Evolutionary conservation across 23 red algal genomes (phyloP), one percentile per base, ranked within the genome.

Genomic region (Agarophyton chilense): DNA sequence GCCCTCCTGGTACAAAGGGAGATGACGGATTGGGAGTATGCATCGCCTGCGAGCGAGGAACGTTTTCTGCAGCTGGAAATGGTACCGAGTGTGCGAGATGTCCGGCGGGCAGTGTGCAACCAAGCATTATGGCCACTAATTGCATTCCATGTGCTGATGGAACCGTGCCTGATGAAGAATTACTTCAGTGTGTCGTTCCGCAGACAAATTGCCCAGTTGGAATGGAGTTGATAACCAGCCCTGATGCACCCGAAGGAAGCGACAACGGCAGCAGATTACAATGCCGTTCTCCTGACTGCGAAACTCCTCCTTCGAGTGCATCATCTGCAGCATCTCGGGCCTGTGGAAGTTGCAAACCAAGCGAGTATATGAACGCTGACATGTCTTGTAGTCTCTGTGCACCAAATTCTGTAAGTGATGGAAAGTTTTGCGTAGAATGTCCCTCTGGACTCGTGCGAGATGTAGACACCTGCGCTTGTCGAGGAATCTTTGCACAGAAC

Each of bases 51-150:
- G 40, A 49, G n/a, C 40, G n/a, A 25, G 68, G 68, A 29, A 49
- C 41, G 7, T 74, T 74, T 49, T 74, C 68, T 47, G 41, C 68
- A 2, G 32, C 43, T 13, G 3, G 6, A 6, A 70, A 70, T 42
- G 14, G 21, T 29, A 70, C n/a, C 14, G 33, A 74, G 18, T 74
- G 68, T 33, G 18, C 6, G 14, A 3, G 9, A 74, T 74, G 68
- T 74, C 68, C 68, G 16, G 41, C 13, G 19, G 68, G 68, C 10
- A 74, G 68, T 74, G 68, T 74, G 16, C 68, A 74, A 29, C 40
- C 68, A 25, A 29, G 24, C 13, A 2, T 74, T 13, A 49, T 25
- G 68, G 40, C 21, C n/a, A 31, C 33, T 10, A 74, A 18, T 29
- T 74, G 68, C 18, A 74, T 49, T 47, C 41, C 1, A 46, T 74